Conservation (phyloP, 2,329 filamentous ascomycete species). For the Stagonosporopsis tanaceti region DNA sequence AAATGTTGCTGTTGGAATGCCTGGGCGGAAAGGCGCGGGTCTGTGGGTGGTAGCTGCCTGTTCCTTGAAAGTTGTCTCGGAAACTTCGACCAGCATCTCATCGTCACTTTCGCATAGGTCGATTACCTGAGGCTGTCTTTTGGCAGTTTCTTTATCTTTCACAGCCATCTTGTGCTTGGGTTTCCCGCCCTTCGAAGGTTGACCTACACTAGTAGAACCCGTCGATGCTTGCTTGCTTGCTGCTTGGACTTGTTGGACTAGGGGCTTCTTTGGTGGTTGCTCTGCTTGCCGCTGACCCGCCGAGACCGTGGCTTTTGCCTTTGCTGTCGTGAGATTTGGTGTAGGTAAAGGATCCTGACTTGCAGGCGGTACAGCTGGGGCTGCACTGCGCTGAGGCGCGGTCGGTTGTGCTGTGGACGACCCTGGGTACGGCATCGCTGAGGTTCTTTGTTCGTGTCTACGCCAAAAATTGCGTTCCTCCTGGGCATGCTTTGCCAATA, state of each 20-base stretch:
- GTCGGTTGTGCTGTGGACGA: neutral
- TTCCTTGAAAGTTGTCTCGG: neutral
- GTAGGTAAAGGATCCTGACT: neutral
- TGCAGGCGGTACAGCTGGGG: neutral
- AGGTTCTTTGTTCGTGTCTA: neutral
- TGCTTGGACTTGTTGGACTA: neutral
- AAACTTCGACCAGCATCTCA: neutral
- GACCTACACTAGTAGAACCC: neutral
- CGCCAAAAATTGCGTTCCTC: constrained; percentile 4
- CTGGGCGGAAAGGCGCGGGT: neutral
- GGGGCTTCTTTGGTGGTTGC: neutral
- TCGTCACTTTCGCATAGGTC: constrained; percentile 6
- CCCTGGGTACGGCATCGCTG: neutral
- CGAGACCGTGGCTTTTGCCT: neutral
- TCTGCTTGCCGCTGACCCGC: neutral
- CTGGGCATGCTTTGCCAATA: constrained; percentile 3
- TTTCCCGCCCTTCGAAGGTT: neutral
- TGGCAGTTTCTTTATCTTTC: neutral
- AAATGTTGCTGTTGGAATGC: neutral
- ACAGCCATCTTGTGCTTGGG: neutral
- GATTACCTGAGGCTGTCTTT: neutral
- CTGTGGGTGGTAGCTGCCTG: neutral
- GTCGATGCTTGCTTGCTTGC: neutral
- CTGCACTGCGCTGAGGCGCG: neutral
- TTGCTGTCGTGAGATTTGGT: neutral